Conservation (phyloP, 176 grass and related monocot species). For the Aechmea fasciata region DNA sequence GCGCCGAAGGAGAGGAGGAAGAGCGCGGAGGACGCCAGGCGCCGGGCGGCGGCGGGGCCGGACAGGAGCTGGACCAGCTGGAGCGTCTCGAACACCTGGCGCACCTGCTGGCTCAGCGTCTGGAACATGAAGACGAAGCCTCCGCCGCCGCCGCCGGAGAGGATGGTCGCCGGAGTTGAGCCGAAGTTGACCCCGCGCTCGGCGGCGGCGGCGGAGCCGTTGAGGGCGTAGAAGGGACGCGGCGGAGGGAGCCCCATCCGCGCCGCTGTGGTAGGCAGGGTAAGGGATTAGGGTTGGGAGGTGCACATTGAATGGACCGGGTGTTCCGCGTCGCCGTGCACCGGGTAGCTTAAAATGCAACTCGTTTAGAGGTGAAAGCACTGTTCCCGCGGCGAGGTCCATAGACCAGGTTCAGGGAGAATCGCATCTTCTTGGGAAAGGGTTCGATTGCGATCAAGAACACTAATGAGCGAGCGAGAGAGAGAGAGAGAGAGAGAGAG, state of each 20-base stretch:
- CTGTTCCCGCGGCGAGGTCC: too few species aligned
- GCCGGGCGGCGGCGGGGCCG: constrained; percentile 4
- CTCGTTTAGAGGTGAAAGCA: too few species aligned
- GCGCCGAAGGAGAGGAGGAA: constrained; percentile 60
- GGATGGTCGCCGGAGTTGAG: not conserved
- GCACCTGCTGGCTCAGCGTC: constrained; percentile 46
- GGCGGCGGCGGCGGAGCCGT: constrained; percentile 23
- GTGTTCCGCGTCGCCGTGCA: too few species aligned
- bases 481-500: not conserved
- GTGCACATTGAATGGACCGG: too few species aligned
- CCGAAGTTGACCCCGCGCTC: constrained; percentile 39
- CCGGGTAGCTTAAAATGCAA: too few species aligned
- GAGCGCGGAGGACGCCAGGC: constrained; percentile 17
- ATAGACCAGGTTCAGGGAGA: too few species aligned
- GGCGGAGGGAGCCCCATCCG: constrained; percentile 39
- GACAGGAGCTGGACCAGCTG: constrained; percentile 46
- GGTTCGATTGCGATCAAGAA: not conserved
- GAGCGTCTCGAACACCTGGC: constrained; percentile 49
- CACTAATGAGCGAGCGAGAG: not conserved
- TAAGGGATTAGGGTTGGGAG: not conserved
- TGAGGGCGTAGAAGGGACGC: constrained; percentile 28
- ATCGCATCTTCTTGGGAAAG: too few species aligned
- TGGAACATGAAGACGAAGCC: constrained; percentile 24
- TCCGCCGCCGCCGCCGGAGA: not conserved
- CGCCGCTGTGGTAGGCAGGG: constrained; percentile 13